Evolutionary conservation across 2,329 filamentous ascomycete species (phyloP), one percentile per base, ranked within the genome.

Genomic region (Ophiocordyceps camponoti-saundersi): DNA sequence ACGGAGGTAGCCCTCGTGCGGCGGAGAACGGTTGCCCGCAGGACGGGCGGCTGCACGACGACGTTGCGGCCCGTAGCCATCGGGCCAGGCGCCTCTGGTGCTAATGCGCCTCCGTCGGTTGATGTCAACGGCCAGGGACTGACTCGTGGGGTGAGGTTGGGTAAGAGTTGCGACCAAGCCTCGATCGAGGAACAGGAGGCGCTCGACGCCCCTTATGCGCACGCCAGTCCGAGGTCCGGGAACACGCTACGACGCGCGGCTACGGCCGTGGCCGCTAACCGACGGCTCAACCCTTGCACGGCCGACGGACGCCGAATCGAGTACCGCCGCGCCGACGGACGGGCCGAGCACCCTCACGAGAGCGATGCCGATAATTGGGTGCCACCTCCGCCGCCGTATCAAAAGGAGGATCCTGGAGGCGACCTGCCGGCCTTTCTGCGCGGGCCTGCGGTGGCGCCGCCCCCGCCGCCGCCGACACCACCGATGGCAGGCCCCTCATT

Each of bases 341-440:
- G 80, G 41, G 70, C 75, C 41, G 82, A 89, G 55, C 73, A 87
- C 53, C 85, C 85, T 4, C 85, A 92, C 60, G 85, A 92, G 61
- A 90, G 85, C 52, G 85, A 92, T 59, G 85, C 85, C 4, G 86
- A 92, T 56, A 86, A 89, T 55, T 93, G 86, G 86, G 82, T 88
- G 5, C 84, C 85, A 6, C 86, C 86, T 6, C 86, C 86, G 10
- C 86, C 86, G 3, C 85, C 85, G 1, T 93, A 93, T 55, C 77
- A 79, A 40, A 75, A 77, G 47, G 79, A 83, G 0, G 74, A 77
- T 44, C 74, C 75, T 0, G 69, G 34, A 10, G 34, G 67, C 11
- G 73, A 77, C 53, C 51, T 75, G 47, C 75, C 75, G 1, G 69
- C 65, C 2, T 79, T 79, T 50, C 53, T 79, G 51, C 72, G 75